Evolutionary conservation across 352 stramenopile species (phyloP).

Genomic region (Globisporangium apiculatum): DNA sequence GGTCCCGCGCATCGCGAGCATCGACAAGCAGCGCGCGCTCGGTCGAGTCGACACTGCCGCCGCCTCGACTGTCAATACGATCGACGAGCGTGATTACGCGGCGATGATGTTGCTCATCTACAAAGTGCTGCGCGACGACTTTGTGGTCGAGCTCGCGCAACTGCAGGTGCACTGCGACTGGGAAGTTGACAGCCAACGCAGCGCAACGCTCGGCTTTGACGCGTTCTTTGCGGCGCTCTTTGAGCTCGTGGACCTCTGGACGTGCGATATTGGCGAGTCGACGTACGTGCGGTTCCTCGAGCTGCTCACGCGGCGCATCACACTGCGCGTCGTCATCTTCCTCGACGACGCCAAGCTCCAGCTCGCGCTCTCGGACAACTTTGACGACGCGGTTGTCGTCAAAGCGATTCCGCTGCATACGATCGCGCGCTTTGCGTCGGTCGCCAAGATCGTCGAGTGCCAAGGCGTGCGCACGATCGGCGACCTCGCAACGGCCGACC

Average conservation of each 20-base stretch:
- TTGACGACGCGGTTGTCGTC: slow-evolving; percentile 64
- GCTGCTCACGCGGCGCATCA: slow-evolving; percentile 58
- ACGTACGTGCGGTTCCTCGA: slow-evolving; percentile 68
- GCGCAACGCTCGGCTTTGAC: slow-evolving; percentile 40
- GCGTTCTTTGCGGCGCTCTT: slow-evolving; percentile 68
- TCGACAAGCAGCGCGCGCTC: slow-evolving; percentile 3
- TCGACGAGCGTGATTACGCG: slow-evolving; percentile 63
- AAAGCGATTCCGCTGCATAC: slow-evolving; percentile 65
- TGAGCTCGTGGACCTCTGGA: slow-evolving; percentile 78
- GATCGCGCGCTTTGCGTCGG: slow-evolving; percentile 54
- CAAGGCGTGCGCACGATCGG: slow-evolving; percentile 51
- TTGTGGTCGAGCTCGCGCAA: slow-evolving; percentile 45
- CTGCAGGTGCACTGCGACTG: slow-evolving; percentile 73
- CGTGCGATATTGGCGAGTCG: slow-evolving; percentile 59
- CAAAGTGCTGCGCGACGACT: slow-evolving; percentile 69
- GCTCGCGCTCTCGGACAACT: slow-evolving; percentile 66
- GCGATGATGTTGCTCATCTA: slow-evolving; percentile 72
- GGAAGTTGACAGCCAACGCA: slow-evolving; percentile 67
- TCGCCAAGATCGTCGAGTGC: slow-evolving; percentile 46
- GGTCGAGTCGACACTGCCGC: slow-evolving; percentile 1
- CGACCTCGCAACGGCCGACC: slow-evolving; percentile 51
- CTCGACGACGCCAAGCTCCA: slow-evolving; percentile 63
- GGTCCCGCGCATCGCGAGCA: slow-evolving; percentile 9
- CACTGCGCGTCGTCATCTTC: slow-evolving; percentile 60
- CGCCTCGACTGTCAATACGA: slow-evolving; percentile 10